Percentiles rank a stretch among this genome's conserved stretches.
Evolutionary conservation across 75 land plant species (phyloP).

Genomic region (Azolla pinnata): DNA sequence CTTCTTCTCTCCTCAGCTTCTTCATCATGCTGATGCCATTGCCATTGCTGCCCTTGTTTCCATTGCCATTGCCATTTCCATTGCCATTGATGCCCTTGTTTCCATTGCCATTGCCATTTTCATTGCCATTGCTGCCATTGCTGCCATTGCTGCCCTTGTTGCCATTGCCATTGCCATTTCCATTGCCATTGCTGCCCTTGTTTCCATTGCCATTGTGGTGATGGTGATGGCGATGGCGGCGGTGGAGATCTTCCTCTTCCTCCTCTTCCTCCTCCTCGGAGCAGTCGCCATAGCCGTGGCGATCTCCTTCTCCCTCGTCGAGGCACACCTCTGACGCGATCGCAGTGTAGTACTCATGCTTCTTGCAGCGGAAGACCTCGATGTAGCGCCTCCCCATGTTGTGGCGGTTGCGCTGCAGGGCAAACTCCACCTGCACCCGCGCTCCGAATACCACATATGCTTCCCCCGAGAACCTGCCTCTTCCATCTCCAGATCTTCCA

Average conservation of each 20-base stretch:
- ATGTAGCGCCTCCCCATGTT: slow-evolving; percentile 76
- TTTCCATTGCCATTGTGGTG: too few relatives aligned
- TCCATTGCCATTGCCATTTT: too few relatives aligned
- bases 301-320: background rate
- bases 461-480: slow-evolving; percentile 31
- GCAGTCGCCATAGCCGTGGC: background rate
- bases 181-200: too few relatives aligned
- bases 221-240: too few relatives aligned
- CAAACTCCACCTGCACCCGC: slow-evolving; percentile 31
- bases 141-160: too few relatives aligned
- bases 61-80: too few relatives aligned
- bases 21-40: slow-evolving; percentile 27
- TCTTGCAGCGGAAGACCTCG: slow-evolving; percentile 68
- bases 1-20: too few relatives aligned
- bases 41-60: slow-evolving; percentile 10
- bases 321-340: slow-evolving; percentile 42
- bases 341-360: slow-evolving; percentile 65
- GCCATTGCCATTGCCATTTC: too few relatives aligned
- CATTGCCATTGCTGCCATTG: too few relatives aligned
- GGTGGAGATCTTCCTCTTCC: slow-evolving; percentile 34
- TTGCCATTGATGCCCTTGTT: too few relatives aligned
- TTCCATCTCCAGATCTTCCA: too few relatives aligned
- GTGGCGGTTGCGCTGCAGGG: slow-evolving; percentile 54
- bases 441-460: slow-evolving; percentile 23
- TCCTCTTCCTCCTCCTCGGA: slow-evolving; percentile 15